Conservation (phyloP, 225 moss, liverwort and hornwort species). For the Asterella californica region DNA sequence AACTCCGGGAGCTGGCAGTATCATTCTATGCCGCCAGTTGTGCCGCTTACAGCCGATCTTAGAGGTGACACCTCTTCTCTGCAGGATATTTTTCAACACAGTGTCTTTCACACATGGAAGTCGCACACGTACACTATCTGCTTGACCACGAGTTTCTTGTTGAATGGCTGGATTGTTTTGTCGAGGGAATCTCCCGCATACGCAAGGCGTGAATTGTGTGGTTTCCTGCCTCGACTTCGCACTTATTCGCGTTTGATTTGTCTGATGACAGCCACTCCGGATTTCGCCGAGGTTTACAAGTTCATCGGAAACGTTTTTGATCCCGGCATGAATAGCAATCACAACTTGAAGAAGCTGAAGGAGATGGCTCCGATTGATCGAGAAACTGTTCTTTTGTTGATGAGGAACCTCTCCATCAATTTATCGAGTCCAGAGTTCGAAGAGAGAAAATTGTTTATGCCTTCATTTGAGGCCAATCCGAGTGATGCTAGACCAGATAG, state of each 20-base stretch:
- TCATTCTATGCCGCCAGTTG: conserved; percentile 62
- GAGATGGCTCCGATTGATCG: conserved; percentile 89
- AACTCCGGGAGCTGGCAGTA: conserved; percentile 77
- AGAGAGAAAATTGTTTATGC: conserved; percentile 29
- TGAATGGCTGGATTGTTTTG: no score
- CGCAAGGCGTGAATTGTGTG: no score
- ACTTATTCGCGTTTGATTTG: neutral
- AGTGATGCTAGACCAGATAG: conserved; percentile 14
- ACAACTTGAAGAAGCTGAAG: conserved; percentile 66
- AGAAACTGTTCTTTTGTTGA: conserved; percentile 84
- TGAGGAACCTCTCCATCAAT: conserved; percentile 93
- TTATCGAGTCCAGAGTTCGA: conserved; percentile 62
- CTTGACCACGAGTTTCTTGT: no score
- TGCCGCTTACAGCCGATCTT: conserved; percentile 59
- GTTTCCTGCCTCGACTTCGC: neutral
- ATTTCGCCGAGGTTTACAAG: conserved; percentile 94
- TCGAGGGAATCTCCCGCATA: no score
- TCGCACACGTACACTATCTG: no score
- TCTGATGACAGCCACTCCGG: conserved; percentile 63
- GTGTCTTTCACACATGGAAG: neutral
- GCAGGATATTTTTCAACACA: neutral
- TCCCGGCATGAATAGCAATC: conserved; percentile 46
- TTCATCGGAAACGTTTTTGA: conserved; percentile 97
- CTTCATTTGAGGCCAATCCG: conserved; percentile 13
- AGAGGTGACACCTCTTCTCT: conserved; percentile 26